Conservation (phyloP, 257 asterid genomes). For the Fraxinus cuspidata region DNA sequence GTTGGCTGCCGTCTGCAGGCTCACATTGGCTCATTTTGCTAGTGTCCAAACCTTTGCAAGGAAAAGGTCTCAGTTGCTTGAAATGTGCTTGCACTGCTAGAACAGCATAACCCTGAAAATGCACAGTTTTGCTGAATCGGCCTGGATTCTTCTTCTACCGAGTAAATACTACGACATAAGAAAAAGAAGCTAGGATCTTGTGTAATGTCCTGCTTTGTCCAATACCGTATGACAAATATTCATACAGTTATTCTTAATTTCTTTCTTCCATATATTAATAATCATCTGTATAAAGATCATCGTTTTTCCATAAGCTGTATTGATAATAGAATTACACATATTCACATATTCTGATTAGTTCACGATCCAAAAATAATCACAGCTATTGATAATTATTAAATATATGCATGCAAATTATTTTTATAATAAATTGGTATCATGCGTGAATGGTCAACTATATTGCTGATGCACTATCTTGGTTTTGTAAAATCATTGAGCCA, state of each 20-base stretch:
- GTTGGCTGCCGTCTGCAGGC: slow-evolving; percentile 43
- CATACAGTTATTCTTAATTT: no score
- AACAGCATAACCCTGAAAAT: slow-evolving; percentile 57
- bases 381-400: no score
- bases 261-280: no score
- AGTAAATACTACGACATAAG: not conserved
- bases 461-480: not conserved
- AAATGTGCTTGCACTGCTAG: slow-evolving; percentile 78
- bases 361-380: no score
- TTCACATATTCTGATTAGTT: no score
- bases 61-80: slow-evolving; percentile 53
- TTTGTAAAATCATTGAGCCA: not conserved
- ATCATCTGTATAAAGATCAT: no score
- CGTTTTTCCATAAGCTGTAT: no score
- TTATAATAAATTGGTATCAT: not conserved
- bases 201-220: no score
- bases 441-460: not conserved
- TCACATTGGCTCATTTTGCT: slow-evolving; percentile 42
- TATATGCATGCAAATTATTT: not conserved
- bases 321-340: no score
- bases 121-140: not conserved
- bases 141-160: not conserved
- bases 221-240: no score
- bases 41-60: slow-evolving; percentile 54
- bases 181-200: not conserved